Evolutionary conservation across 169 alveolate genomes (phyloP).

Genomic region (Babesia ovata): DNA sequence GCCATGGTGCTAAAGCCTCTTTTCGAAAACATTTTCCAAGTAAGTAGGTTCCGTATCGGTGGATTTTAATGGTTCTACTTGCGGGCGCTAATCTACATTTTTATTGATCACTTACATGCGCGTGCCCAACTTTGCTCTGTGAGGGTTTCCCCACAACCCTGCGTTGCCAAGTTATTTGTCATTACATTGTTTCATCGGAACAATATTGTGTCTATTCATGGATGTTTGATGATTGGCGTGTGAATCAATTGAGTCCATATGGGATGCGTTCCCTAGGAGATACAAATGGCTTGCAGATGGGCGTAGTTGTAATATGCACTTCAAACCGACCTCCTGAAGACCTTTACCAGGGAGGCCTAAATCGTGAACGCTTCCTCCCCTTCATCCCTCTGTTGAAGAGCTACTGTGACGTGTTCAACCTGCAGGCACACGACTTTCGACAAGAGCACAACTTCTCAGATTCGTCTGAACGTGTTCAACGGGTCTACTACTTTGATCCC

Average conservation of each 20-base stretch:
- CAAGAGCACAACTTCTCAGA: slow-evolving; percentile 33
- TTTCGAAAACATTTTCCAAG: slow-evolving; percentile 71
- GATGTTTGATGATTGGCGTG: no score
- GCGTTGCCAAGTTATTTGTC: no score
- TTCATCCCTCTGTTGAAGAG: slow-evolving; percentile 64
- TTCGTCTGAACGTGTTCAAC: neutral
- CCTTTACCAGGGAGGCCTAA: slow-evolving; percentile 70
- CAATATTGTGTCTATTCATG: no score
- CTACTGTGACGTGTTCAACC: slow-evolving; percentile 54
- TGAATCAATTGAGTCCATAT: no score
- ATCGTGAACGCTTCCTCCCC: slow-evolving; percentile 75
- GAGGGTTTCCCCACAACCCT: no score
- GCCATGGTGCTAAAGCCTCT: slow-evolving; percentile 79
- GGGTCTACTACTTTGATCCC: slow-evolving; percentile 1
- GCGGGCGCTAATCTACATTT: no score
- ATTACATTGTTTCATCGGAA: no score
- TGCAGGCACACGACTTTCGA: slow-evolving; percentile 55
- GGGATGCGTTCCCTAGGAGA: no score
- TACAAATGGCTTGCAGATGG: slow-evolving; percentile 21
- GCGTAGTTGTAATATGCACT: slow-evolving; percentile 68
- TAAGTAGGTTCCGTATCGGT: neutral
- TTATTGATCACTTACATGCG: no score
- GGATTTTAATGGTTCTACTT: no score
- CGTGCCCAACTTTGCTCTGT: no score
- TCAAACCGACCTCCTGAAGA: slow-evolving; percentile 76